A percentile compares a stretch with the other conserved stretches of the same genome.
Conservation (phyloP, 768 basidiomycete species). For the Neoboletus brunneissimus region DNA sequence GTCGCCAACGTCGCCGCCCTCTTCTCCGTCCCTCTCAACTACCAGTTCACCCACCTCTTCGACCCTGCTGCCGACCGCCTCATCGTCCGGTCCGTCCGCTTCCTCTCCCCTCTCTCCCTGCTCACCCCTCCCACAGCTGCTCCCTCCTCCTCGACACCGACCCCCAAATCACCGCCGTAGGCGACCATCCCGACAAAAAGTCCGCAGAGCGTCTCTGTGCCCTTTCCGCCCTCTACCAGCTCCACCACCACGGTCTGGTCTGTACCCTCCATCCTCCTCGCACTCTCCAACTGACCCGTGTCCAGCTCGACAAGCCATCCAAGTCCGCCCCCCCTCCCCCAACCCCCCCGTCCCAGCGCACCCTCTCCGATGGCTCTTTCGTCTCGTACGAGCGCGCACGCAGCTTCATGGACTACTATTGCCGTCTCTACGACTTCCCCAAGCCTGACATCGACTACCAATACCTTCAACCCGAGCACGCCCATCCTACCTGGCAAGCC, state of each 20-base stretch:
- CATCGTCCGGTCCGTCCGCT: constrained; percentile 23
- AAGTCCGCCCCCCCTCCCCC: constrained; percentile 12
- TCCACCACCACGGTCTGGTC: constrained; percentile 63
- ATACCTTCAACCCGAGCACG: constrained; percentile 26
- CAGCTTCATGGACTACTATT: constrained; percentile 95
- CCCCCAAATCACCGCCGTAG: constrained; percentile 53
- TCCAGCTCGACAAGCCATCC: constrained; percentile 31
- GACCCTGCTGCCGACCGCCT: constrained; percentile 10
- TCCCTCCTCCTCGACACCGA: constrained; percentile 26
- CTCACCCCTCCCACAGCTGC: constrained; percentile 16
- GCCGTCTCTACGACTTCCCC: constrained; percentile 69
- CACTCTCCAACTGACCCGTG: not conserved
- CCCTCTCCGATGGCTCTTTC: constrained; percentile 58
- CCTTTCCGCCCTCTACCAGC: constrained; percentile 68
- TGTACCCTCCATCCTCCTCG: constrained; percentile 27
- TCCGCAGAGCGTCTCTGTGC: constrained; percentile 76
- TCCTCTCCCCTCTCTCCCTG: not conserved
- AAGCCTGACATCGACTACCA: constrained; percentile 67
- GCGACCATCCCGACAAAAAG: constrained; percentile 57
- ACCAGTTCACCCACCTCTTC: constrained; percentile 12
- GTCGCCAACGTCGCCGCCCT: constrained; percentile 41
- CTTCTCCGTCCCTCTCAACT: constrained; percentile 13
- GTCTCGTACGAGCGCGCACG: constrained; percentile 73
- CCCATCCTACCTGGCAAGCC: constrained; percentile 57
- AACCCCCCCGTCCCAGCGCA: constrained; percentile 21